A percentile compares a stretch with the other conserved stretches of the same genome.
Conservation (phyloP, 768 basidiomycete species). For the Mycena amicta region DNA sequence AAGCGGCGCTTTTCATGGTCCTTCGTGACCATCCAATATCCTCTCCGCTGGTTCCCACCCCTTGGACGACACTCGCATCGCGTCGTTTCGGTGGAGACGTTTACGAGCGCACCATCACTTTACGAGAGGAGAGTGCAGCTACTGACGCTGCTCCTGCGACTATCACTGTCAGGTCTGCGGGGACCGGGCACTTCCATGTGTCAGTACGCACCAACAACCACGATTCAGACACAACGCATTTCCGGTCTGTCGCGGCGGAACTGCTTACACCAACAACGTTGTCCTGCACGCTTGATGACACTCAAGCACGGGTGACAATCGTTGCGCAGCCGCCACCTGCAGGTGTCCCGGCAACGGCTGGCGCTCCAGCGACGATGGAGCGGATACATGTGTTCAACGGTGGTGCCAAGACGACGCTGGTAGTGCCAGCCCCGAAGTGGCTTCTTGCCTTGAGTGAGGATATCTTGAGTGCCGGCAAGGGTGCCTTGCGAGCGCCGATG, state of each 20-base stretch:
- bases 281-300: slow-evolving; percentile 53
- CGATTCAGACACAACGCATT: slow-evolving; percentile 34
- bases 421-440: slow-evolving; percentile 74
- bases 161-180: slow-evolving; percentile 41
- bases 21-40: slow-evolving; percentile 58
- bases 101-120: slow-evolving; percentile 59
- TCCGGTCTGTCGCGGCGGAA: slow-evolving; percentile 56
- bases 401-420: slow-evolving; percentile 65
- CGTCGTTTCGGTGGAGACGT: slow-evolving; percentile 79
- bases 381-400: slow-evolving; percentile 74
- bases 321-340: slow-evolving; percentile 68
- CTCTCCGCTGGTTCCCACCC: slow-evolving; percentile 42
- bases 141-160: slow-evolving; percentile 39
- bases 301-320: slow-evolving; percentile 62
- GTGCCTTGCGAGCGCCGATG: slow-evolving; percentile 82
- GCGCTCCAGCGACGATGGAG: slow-evolving; percentile 61
- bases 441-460: slow-evolving; percentile 66
- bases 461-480: slow-evolving; percentile 54
- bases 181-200: slow-evolving; percentile 55
- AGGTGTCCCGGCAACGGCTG: slow-evolving; percentile 51
- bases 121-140: slow-evolving; percentile 59
- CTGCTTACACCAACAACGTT: slow-evolving; percentile 58
- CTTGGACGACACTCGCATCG: slow-evolving; percentile 72
- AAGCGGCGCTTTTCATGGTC: slow-evolving; percentile 76
- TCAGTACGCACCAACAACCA: too few species aligned